Conservation (phyloP, 2,329 filamentous ascomycete genomes). For the Amylocarpus encephaloides region DNA sequence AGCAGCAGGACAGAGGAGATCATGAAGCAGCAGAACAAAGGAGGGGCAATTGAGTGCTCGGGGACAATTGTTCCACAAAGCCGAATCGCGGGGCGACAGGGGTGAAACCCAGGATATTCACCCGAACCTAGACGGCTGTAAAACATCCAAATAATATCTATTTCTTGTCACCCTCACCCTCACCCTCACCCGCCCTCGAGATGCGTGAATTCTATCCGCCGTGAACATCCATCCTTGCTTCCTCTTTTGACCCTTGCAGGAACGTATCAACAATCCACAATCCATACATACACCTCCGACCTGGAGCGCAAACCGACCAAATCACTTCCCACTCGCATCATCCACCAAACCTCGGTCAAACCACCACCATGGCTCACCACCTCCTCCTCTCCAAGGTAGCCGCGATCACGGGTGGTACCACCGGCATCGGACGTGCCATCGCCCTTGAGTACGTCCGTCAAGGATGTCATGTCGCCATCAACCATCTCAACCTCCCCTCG, state of each 20-base stretch:
- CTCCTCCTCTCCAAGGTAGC: conserved; percentile 71
- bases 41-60: conserved; percentile 7
- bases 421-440: conserved; percentile 82
- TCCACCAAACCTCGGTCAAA: neutral
- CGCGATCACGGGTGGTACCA: conserved; percentile 81
- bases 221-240: neutral
- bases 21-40: neutral
- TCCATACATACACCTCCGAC: neutral
- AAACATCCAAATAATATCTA: neutral
- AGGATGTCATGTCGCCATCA: conserved; percentile 72
- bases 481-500: conserved; percentile 60
- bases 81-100: conserved; percentile 23
- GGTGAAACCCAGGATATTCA: neutral
- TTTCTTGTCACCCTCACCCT: neutral
- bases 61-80: conserved; percentile 9
- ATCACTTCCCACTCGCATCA: neutral
- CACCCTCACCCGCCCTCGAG: neutral
- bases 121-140: neutral
- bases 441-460: conserved; percentile 71
- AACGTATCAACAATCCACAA: neutral
- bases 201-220: neutral
- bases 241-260: neutral
- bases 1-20: neutral
- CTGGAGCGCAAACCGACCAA: conserved; percentile 5
- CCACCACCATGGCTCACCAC: conserved; percentile 21